Base-by-base conservation (phyloP, 1,139 yeast genomes). In the Williopsis jadinii region DNA sequence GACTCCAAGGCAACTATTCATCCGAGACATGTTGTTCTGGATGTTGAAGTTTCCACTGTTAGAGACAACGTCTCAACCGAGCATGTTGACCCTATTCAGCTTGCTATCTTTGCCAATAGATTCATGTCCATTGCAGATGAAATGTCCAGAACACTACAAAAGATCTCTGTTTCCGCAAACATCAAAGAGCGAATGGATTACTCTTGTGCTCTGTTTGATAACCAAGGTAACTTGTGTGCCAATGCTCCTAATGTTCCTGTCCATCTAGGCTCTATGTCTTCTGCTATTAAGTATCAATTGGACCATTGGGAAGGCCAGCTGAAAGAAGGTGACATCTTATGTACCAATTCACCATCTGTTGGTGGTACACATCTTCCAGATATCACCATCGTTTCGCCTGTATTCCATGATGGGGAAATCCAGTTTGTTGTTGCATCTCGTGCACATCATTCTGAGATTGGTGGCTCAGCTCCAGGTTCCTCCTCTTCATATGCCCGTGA, bases 71-170 rank as follows among this genome's bases (percentile, higher is more conserved):
- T 67, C 63, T 28, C 44, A 6, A 28, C 41, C 3, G 46, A 28
- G n/a, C 8, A 48, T n/a, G 54, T 80, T 24, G 87, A 84, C 52
- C 92, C 94, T 0, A 74, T 84, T 41, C 76, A 79, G 53, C 62
- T 85, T 36, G 80, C 92, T 2, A 86, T 85, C 2, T 85, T 84
- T 61, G 84, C 90, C 26, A 88, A 85, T 58, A 67, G 94, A 50
- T 85, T 85, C 57, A 84, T 85, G 94, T 84, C 86, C 40, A 81
- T 85, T 58, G 95, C 95, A 5, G 95, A 84, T 54, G 94, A 84
- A 56, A 85, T 85, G 95, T 95, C 95, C 11, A 72, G 79, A 50
- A 83, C 90, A 9, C 64, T 84, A 48, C 84, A 83, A 52, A 84
- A 82, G 61, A 84, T 94, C 0, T 75, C 92, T 5, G 85, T 85